Base-by-base conservation (phyloP, 176 grass and related monocot species). In the Echinochloa phyllopogon region DNA sequence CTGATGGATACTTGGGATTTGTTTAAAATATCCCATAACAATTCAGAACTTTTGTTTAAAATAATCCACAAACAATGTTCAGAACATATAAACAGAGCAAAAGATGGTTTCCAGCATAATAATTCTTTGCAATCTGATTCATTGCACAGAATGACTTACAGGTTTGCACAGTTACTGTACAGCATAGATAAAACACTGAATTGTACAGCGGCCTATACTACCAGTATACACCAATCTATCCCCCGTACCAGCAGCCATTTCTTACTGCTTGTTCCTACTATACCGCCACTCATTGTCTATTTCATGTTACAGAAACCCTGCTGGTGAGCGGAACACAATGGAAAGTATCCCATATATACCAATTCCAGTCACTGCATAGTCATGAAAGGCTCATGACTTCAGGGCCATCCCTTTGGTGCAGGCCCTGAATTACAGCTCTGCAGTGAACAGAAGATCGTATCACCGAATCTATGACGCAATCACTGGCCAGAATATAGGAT, bases 181-280 rank as follows among this genome's bases (percentile, higher is more conserved):
- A 74, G 16, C 12, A 75, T 18, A 62, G 20, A 47, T 50, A 20
- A 4, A 52, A 12, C 14, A n/a, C 29, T 2, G 47, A 65, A 75
- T 75, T 42, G 37, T 21, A 84, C 59, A 41, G 33, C 71, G 53
- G 33, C 36, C 58, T 65, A 65, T 51, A 69, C 7, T 69, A 51
- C 36, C 13, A 66, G 59, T 52, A 75, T 53, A 40, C 3, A 64
- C 3, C n/a, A 38, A 20, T 6, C 29, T 24, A n/a, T 17, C n/a
- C 18, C 29, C 29, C 1, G 7, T 60, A 60, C 50, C 16, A 16
- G 43, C 8, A 74, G 6, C 10, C 44, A 24, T 43, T 71, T 41
- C 15, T 52, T 33, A 10, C 8, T 76, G 44, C 71, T 29, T 23
- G 4, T 64, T 64, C 6, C 44, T 59, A 44, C 50, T 41, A 47